Evolutionary conservation across 306 rosid genomes (phyloP), one percentile per base, ranked within the genome.

Genomic region (Begonia peltatifolia): DNA sequence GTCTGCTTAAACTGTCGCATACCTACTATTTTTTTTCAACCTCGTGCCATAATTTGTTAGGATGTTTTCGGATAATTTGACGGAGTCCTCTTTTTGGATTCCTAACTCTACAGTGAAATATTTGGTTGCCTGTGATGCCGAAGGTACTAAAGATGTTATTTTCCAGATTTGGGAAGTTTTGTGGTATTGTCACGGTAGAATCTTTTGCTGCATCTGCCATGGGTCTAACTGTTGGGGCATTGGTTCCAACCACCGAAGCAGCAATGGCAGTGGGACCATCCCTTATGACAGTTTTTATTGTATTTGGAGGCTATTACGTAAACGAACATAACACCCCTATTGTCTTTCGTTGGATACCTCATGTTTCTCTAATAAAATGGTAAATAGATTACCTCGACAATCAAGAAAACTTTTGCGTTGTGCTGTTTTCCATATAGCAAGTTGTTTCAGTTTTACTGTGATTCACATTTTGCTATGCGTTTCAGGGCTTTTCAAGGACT

Each of bases 401-500:
- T 44, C 14, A 44, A 44, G 2, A 44, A 10, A 44, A 44, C 47
- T 6, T 23, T 11, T 10, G n/a, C n/a, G 3, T 44, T n/a, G n/a
- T n/a, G n/a, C 12, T 44, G 12, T 10, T 10, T 10, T 44, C 13
- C 13, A 10, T 44, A 11, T 44, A 44, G 47, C 1, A 30, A 44
- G 2, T 44, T 11, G 38, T 46, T 62, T 55, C 41, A n/a, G 13
- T 36, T 63, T 23, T 48, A 52, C 16, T 58, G 5, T 10, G 50
- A 53, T 64, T 62, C 17, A 16, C 41, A n/a, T n/a, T n/a, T 15
- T 57, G 50, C 69, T 62, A 56, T 71, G 42, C 47, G 58, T 73
- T 83, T 65, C 92, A 90, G 95, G 97, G 87, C 92, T 25, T 90
- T 85, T 65, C 95, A 90, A 62, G 97, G 94, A 66, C 86, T 90